Percentiles rank a stretch among this genome's conserved stretches.
Conservation (phyloP, 2,329 filamentous ascomycete species). For the Fusarium citri region DNA sequence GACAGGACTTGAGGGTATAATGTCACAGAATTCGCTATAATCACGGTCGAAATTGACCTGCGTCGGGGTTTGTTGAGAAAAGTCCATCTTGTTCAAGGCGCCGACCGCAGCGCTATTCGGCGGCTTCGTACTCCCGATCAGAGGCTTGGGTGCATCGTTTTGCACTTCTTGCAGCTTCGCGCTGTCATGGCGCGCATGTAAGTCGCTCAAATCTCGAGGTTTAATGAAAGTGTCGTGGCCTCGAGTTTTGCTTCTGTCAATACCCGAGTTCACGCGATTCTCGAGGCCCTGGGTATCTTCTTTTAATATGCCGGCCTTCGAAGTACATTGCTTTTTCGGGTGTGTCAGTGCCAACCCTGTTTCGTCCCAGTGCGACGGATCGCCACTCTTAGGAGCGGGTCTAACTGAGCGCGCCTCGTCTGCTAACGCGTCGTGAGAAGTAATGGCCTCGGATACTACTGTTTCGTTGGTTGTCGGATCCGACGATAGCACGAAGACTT, state of each 20-base stretch:
- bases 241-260: slow-evolving; percentile 11
- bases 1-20: slow-evolving; percentile 47
- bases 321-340: slow-evolving; percentile 44
- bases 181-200: slow-evolving; percentile 39
- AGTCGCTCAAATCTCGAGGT: slow-evolving; percentile 7
- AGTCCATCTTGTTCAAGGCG: slow-evolving; percentile 54
- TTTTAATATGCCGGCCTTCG: slow-evolving; percentile 19
- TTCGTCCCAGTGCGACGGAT: slow-evolving; percentile 43
- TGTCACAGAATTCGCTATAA: slow-evolving; percentile 60
- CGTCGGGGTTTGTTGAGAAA: slow-evolving; percentile 65
- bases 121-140: slow-evolving; percentile 35
- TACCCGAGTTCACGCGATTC: slow-evolving; percentile 28
- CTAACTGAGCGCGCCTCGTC: slow-evolving; percentile 24
- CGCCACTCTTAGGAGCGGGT: slow-evolving; percentile 37
- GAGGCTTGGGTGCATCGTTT: slow-evolving; percentile 34
- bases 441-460: slow-evolving; percentile 2
- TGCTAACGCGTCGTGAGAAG: slow-evolving; percentile 34
- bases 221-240: slow-evolving; percentile 4
- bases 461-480: slow-evolving; percentile 6
- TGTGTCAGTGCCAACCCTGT: slow-evolving; percentile 46
- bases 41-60: slow-evolving; percentile 68
- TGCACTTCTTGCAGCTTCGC: slow-evolving; percentile 31
- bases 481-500: slow-evolving; percentile 22
- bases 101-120: slow-evolving; percentile 30
- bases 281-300: slow-evolving; percentile 20